Percentiles rank a stretch among this genome's conserved stretches.
Conservation (phyloP, 345 rosid species). For the Chamaenerion angustifolium region DNA sequence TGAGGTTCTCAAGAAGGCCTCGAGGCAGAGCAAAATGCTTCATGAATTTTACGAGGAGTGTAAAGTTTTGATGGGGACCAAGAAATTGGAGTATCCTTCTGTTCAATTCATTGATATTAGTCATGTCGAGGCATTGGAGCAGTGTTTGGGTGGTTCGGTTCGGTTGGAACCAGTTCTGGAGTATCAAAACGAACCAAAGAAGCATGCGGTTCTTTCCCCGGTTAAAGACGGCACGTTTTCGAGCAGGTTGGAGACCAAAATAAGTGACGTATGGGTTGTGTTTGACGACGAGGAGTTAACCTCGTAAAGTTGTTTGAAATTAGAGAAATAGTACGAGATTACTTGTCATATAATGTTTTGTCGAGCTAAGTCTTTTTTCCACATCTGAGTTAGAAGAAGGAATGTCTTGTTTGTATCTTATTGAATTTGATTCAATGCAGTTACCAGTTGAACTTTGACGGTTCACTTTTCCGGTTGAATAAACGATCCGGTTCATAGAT, state of each 20-base stretch:
- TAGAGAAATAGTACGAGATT: no score
- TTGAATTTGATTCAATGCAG: no score
- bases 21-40: conserved; percentile 40
- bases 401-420: no score
- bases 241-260: conserved; percentile 51
- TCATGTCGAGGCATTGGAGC: conserved; percentile 46
- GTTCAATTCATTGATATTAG: conserved; percentile 46
- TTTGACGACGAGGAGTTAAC: conserved; percentile 42
- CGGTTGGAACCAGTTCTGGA: neutral
- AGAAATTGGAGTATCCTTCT: conserved; percentile 52
- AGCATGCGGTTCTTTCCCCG: neutral
- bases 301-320: no score
- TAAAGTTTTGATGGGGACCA: conserved; percentile 28
- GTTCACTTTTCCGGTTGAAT: no score
- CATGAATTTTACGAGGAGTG: conserved; percentile 40
- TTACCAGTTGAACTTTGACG: no score
- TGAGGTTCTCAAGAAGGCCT: conserved; percentile 48
- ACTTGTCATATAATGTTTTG: no score
- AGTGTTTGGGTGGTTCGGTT: conserved; percentile 19
- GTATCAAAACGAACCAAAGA: conserved; percentile 9
- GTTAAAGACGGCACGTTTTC: conserved; percentile 18
- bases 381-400: no score
- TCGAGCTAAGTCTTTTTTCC: no score
- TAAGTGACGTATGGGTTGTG: conserved; percentile 71
- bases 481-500: no score